Base-by-base conservation (phyloP, 1,284 basidiomycete species). In the Cryptococcus sp. region DNA sequence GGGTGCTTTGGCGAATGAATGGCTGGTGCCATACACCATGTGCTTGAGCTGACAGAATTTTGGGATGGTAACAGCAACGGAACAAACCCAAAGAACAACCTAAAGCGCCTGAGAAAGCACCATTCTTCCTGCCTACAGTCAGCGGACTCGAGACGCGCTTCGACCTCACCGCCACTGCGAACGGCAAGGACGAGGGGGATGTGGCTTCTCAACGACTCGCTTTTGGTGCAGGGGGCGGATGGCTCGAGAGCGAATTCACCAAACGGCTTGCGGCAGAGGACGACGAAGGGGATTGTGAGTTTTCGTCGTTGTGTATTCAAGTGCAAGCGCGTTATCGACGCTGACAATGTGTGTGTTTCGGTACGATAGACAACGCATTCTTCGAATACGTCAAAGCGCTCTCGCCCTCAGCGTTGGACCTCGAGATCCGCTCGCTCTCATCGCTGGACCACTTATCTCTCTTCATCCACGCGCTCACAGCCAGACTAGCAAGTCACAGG, bases 1-100 rank as follows among this genome's bases (percentile, higher is more conserved):
- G 69, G 60, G 83, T 53, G 30, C 11, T 23, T 16, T 49, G 17
- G 47, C 52, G n/a, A 20, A 20, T 49, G 27, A 27, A 30, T 19
- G 8, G 22, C 22, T 23, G 45, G 27, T 16, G 19, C 10, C 20
- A 19, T 17, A 22, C 1, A 38, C 17, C 5, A 27, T 42, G 27
- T 17, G 19, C 16, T 39, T 55, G 8, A n/a, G 50, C 63, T 60
- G 42, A 62, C 40, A 53, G 20, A 30, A 30, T 47, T 5, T 27
- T 20, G 41, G 16, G 11, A 30, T 19, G 10, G 20, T 47, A 43
- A 6, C 65, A 93, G 88, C 88, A 89, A 83, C 88, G 94, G 49
- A 98, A 99, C 77, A 96, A 95, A 82, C 94, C 96, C 8, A 94
- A 90, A 78, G 93, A 97, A 66, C 85, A 93, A 0, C 93, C 93